Percentiles rank a stretch among this genome's conserved stretches.
These are phyloP conservation scores for Leptographium radiaticola DNA, from an alignment of 2,329 filamentous ascomycete species.

Conservation along the genomic window DNA sequence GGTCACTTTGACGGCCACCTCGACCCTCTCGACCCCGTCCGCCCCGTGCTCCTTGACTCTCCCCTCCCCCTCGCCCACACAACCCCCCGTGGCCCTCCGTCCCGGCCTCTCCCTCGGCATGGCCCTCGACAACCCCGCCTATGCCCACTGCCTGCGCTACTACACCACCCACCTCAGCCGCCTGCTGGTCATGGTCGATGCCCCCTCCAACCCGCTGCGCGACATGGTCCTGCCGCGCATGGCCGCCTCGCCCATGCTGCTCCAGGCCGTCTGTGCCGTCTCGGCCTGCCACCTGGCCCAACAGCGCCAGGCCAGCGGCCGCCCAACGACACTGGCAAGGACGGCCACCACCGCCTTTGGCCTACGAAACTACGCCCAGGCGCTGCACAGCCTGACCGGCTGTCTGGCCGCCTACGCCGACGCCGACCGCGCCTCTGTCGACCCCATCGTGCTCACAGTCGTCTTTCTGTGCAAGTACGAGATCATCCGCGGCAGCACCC, in stretches of 20 bases:
- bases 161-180: neutral
- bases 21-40: too few relatives aligned
- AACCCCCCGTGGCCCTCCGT: too few relatives aligned
- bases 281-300: neutral
- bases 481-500: neutral
- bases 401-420: neutral
- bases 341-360: neutral
- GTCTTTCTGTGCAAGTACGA: conserved; percentile 1
- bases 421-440: neutral
- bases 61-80: too few relatives aligned
- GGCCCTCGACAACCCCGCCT: neutral
- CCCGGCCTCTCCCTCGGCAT: too few relatives aligned
- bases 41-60: too few relatives aligned
- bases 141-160: neutral
- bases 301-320: neutral
- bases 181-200: neutral
- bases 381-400: neutral
- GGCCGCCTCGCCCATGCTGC: neutral
- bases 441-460: neutral
- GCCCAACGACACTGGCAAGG: too few relatives aligned
- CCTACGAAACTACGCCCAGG: neutral
- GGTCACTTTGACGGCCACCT: too few relatives aligned
- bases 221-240: neutral
- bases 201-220: neutral
- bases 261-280: neutral